Base-by-base conservation (phyloP, 352 stramenopile species). In the Phytophthora quininea region DNA sequence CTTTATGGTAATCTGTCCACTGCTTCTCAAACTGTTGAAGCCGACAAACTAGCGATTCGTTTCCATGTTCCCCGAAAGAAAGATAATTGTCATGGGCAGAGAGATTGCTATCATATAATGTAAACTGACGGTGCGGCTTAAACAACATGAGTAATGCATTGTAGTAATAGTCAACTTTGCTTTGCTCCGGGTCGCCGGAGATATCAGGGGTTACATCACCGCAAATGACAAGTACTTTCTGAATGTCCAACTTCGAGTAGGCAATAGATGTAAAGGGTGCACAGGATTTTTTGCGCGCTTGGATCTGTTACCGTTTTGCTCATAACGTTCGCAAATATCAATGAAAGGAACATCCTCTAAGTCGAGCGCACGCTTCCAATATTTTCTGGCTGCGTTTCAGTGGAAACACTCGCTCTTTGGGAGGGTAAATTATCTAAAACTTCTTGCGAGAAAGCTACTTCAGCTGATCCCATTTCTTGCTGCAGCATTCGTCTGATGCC, bases 121-220 rank as follows among this genome's bases (percentile, higher is more conserved):
- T 61, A 1, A 19, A 14, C 15, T 69, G 0, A 3, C 59, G 54
- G n/a, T 74, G 60, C 0, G 60, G 60, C 19, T 69, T 66, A 43
- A 74, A 74, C 0, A 74, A 29, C 4, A 55, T 45, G 1, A 66
- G 1, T 0, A 63, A 1, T 0, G 67, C 56, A 1, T 30, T 49
- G 29, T 63, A 70, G 30, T 74, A 69, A 19, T 50, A 74, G 9
- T 56, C 38, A 12, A 10, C 32, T 3, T n/a, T n/a, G 1, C 54
- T 19, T 3, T 54, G 24, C 2, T 27, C 14, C 4, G 49, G 15
- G 0, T 59, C 3, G 0, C 3, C 14, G 2, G 9, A 35, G 2
- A 64, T 64, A 46, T 64, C 55, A 3, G 60, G 61, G 9, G 70
- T 47, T 0, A 67, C 51, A 11, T 60, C 54, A 1, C 61, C 61